Base-by-base conservation (phyloP, 257 asterid genomes). In the Jacaranda copaia region DNA sequence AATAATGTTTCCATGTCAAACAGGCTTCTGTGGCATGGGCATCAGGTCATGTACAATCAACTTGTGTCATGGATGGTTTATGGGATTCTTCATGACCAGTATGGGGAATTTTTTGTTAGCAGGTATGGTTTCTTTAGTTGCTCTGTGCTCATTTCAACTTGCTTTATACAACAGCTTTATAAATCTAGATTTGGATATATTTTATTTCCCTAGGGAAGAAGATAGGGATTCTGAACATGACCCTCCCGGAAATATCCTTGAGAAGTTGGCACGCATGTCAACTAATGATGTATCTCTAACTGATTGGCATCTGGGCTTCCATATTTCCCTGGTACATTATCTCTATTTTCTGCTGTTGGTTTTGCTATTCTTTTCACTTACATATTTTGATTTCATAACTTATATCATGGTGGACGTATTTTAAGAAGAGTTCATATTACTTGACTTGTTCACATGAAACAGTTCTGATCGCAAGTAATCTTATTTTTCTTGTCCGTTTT, bases 21-120 rank as follows among this genome's bases (percentile, higher is more conserved):
- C 81, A 93, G 98, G 91, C 98, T 96, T 79, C 87, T 90, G 14
- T 92, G 99, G 99, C 99, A 96, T 85, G 99, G 97, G 67, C 98
- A 96, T 88, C 99, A 92, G 85, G 98, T 93, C 72, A 83, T 96
- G 98, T 96, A 89, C 83, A 92, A 89, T 87, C 98, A 96, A 84
- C 98, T 96, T 75, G 86, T 91, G 42, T 96, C 98, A 43, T 96
- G 98, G 98, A 86, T 89, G 96, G 94, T 96, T 58, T 96, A 96
- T 80, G 98, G 99, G 76, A 88, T 96, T 81, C 96, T 93, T 84
- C 98, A 92, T 70, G 98, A 96, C 78, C 97, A 88, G 83, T 87
- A 89, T 73, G 92, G 92, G 74, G 99, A 96, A 81, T 93, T 96
- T 84, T 93, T 93, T 74, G 84, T 96, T 61, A 83, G 93, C 81